Evolutionary conservation across 2,329 filamentous ascomycete genomes (phyloP).

Genomic region (Xylaria arbuscula): DNA sequence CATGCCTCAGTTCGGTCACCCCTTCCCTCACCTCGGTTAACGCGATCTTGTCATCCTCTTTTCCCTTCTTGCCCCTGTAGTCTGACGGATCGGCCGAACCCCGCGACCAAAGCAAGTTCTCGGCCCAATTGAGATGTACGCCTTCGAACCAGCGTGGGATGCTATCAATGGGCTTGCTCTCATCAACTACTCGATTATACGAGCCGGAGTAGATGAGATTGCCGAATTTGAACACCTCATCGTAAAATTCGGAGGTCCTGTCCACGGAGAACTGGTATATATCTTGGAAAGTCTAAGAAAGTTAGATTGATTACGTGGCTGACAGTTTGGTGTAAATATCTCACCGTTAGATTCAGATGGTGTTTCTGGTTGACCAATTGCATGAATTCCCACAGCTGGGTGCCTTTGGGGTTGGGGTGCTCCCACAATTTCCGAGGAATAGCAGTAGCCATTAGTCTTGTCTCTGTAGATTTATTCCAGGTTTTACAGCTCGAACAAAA

Average conservation of each 20-base stretch:
- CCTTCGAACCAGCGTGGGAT: conserved; percentile 84
- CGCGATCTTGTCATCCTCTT: conserved; percentile 77
- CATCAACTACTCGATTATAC: conserved; percentile 73
- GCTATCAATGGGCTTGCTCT: conserved; percentile 73
- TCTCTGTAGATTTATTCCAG: not conserved
- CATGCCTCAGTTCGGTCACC: conserved; percentile 62
- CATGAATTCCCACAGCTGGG: conserved; percentile 75
- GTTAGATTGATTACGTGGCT: conserved; percentile 17
- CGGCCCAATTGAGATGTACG: conserved; percentile 78
- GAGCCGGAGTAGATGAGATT: conserved; percentile 72
- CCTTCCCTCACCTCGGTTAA: conserved; percentile 80
- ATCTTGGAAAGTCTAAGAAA: conserved; percentile 70
- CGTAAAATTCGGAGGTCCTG: conserved; percentile 72
- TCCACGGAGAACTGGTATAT: conserved; percentile 76
- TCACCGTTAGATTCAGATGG: conserved; percentile 67
- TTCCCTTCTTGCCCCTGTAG: conserved; percentile 64
- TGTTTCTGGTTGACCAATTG: conserved; percentile 70
- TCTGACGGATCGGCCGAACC: conserved; percentile 55
- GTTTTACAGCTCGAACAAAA: not conserved
- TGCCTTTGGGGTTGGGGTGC: conserved; percentile 69
- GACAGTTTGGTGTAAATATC: conserved; percentile 14
- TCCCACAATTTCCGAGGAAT: conserved; percentile 75
- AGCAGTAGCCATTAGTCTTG: conserved; percentile 34
- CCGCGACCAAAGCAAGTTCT: conserved; percentile 78
- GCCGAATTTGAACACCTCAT: conserved; percentile 68